Percentiles rank a stretch among this genome's conserved stretches.
These are phyloP conservation scores for Hericium coralloides DNA, from an alignment of 768 basidiomycete genomes.

Conservation along the genomic window DNA sequence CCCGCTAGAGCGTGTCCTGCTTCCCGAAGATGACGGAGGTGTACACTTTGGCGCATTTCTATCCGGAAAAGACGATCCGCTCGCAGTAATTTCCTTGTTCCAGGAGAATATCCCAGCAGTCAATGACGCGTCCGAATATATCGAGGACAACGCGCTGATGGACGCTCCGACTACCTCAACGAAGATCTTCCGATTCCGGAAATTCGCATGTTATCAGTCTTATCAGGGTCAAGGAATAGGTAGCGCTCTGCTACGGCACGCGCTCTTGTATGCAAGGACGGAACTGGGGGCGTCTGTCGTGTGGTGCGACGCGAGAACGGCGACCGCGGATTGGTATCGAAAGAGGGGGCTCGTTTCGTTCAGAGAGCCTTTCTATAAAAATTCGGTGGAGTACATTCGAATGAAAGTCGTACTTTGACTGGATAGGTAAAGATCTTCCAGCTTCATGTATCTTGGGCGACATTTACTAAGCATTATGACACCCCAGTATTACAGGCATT, in stretches of 20 bases:
- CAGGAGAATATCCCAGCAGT: constrained; percentile 28
- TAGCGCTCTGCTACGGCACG: constrained; percentile 35
- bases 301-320: constrained; percentile 52
- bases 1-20: constrained; percentile 31
- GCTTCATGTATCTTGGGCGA: too few relatives aligned
- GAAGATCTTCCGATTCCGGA: constrained; percentile 40
- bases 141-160: background rate
- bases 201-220: constrained; percentile 48
- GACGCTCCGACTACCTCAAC: background rate
- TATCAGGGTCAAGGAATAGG: constrained; percentile 48
- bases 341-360: constrained; percentile 42
- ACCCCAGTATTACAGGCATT: too few relatives aligned
- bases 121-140: background rate
- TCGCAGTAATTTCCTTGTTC: constrained; percentile 53
- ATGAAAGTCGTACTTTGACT: constrained; percentile 31
- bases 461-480: too few relatives aligned
- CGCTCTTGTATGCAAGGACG: constrained; percentile 29
- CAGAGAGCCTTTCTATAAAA: constrained; percentile 45
- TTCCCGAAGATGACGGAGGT: constrained; percentile 43
- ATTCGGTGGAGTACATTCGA: constrained; percentile 43
- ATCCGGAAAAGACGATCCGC: constrained; percentile 22
- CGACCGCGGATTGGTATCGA: constrained; percentile 40
- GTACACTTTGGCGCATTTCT: constrained; percentile 51
- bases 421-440: background rate
- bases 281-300: constrained; percentile 32